These are phyloP conservation scores for Neurospora sublineolata DNA, from an alignment of 495 filamentous ascomycete species.

Conservation along the genomic window DNA sequence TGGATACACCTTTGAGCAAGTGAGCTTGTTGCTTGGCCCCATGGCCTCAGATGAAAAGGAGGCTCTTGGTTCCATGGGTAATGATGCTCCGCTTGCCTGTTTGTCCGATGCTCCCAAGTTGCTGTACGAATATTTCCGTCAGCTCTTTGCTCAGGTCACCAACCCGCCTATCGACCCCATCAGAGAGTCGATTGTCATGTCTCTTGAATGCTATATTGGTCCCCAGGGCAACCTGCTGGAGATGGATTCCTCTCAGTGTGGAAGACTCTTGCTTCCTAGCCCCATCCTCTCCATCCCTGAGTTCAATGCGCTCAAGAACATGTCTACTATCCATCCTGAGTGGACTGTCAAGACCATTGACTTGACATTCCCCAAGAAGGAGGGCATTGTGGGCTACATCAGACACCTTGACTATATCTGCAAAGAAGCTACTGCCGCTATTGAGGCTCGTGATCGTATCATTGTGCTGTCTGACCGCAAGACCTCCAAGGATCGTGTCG, in stretches of 20 bases:
- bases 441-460: conserved; percentile 75
- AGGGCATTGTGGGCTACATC: conserved; percentile 78
- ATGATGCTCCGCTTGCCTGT: conserved; percentile 91
- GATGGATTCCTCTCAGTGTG: conserved; percentile 86
- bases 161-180: conserved; percentile 99
- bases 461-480: conserved; percentile 87
- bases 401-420: conserved; percentile 85
- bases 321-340: conserved; percentile 58
- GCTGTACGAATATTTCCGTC: conserved; percentile 95
- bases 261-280: conserved; percentile 74
- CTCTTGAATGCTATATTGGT: conserved; percentile 91
- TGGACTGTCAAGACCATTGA: conserved; percentile 96
- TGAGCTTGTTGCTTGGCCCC: conserved; percentile 83
- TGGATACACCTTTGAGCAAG: conserved; percentile 95
- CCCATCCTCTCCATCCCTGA: conserved; percentile 86
- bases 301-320: conserved; percentile 80
- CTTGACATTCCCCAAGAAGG: conserved; percentile 84
- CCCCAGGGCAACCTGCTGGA: conserved; percentile 95
- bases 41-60: conserved; percentile 99
- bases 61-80: conserved; percentile 98
- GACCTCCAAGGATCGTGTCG: conserved; percentile 69
- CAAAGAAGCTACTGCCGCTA: conserved; percentile 70
- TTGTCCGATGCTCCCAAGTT: conserved; percentile 81
- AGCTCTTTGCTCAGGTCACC: conserved; percentile 97
- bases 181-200: conserved; percentile 98